phyloP scores from a whole-genome alignment of 768 basidiomycete genomes.

The Tulasnella sp. region DNA sequence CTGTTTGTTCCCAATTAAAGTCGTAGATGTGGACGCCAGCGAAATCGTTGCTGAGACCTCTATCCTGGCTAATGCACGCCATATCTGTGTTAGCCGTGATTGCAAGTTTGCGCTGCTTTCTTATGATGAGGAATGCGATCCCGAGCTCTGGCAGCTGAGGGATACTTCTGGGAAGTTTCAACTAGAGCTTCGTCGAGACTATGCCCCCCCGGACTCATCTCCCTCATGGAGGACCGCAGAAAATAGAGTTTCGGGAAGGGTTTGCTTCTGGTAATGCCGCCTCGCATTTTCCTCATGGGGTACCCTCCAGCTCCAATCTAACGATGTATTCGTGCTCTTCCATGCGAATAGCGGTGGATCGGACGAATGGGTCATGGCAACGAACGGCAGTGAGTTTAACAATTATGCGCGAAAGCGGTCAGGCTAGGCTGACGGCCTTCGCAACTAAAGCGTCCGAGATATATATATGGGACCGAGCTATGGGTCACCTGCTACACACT shows the following conservation, averaged over 20 bases:
- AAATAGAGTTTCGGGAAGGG: conserved; percentile 56
- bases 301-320: too few species aligned
- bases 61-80: conserved; percentile 65
- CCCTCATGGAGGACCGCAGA: conserved; percentile 71
- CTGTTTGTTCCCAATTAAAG: conserved; percentile 45
- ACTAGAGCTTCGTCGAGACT: not conserved
- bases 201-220: conserved; percentile 57
- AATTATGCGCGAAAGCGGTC: not conserved
- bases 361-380: conserved; percentile 72
- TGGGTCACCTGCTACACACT: conserved; percentile 59
- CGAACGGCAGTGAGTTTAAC: conserved; percentile 50
- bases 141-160: conserved; percentile 69
- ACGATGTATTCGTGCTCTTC: not conserved
- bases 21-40: conserved; percentile 37
- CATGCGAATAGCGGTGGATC: conserved; percentile 48
- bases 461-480: conserved; percentile 87
- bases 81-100: conserved; percentile 59
- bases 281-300: not conserved
- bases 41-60: conserved; percentile 61
- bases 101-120: conserved; percentile 65
- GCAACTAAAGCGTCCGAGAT: too few species aligned
- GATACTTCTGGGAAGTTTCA: conserved; percentile 35
- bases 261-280: conserved; percentile 45
- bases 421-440: too few species aligned
- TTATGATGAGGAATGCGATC: conserved; percentile 70